Percentiles rank a stretch among this genome's conserved stretches.
Conservation (phyloP, 495 filamentous ascomycete species). For the Penicillium cinerascens region DNA sequence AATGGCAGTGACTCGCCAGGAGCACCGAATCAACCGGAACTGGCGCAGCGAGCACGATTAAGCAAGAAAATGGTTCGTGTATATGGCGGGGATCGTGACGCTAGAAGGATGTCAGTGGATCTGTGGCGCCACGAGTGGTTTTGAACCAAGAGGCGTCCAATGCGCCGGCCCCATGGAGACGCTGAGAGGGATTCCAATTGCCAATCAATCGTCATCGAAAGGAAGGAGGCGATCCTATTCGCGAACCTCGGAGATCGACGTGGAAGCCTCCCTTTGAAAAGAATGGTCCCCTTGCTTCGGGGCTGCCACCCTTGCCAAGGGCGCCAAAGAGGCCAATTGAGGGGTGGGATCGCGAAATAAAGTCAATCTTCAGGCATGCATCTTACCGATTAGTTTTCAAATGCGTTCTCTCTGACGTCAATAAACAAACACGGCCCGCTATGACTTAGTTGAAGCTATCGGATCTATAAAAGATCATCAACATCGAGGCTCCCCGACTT, state of each 20-base stretch:
- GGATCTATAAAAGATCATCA: constrained; percentile 4
- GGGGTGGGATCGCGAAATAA: constrained; percentile 3
- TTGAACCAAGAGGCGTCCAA: constrained; percentile 1
- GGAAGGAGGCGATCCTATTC: constrained; percentile 4
- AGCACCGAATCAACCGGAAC: constrained; percentile 25
- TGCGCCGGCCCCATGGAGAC: constrained; percentile 2
- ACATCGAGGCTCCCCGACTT: neutral
- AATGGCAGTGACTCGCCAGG: constrained; percentile 17
- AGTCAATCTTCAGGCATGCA: constrained; percentile 12
- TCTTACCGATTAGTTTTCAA: constrained; percentile 19
- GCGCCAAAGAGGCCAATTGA: neutral
- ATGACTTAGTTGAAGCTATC: neutral
- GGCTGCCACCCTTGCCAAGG: constrained; percentile 7
- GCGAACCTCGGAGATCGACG: constrained; percentile 12
- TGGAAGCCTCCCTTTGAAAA: constrained; percentile 12
- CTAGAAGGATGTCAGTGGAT: constrained; percentile 18
- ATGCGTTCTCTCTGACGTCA: constrained; percentile 22
- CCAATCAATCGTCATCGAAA: constrained; percentile 14
- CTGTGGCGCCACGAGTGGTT: constrained; percentile 1
- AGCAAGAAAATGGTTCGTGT: neutral
- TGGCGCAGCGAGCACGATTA: constrained; percentile 4
- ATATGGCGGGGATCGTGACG: neutral
- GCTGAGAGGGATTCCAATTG: constrained; percentile 11
- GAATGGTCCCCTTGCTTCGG: constrained; percentile 25
- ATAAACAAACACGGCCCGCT: constrained; percentile 16